Evolutionary conservation across 495 filamentous ascomycete species (phyloP), one percentile per base, ranked within the genome.

Genomic region (Xylaria palmicola): DNA sequence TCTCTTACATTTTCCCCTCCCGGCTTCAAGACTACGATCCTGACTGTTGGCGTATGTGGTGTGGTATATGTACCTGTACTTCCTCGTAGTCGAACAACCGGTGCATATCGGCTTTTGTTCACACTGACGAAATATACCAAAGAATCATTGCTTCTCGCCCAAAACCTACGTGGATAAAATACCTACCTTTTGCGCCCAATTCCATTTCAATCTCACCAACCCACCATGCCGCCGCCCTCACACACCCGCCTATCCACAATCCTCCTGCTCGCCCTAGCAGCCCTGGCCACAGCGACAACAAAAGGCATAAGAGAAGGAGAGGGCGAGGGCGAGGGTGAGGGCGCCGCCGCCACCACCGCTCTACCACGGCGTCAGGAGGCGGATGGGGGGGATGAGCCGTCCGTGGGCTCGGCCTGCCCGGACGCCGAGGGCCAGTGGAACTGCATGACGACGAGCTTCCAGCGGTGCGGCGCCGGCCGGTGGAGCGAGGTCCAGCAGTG

Each of bases 351-450:
- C 3, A 29, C n/a, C 8, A 8, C 47, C n/a, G 4, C 24, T 3
- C 29, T n/a, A 17, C 20, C 27, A 10, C 39, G 53, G 4, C 62
- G 58, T 7, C 52, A 61, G 6, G 54, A 57, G 30, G 65, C n/a
- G n/a, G n/a, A n/a, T n/a, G n/a, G n/a, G n/a, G n/a, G n/a, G n/a
- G n/a, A n/a, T n/a, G n/a, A n/a, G n/a, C n/a, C 63, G 60, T 61
- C 52, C 8, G 49, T 55, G 2, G 68, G 66, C 12, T 61, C 63
- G 7, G 47, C 62, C 7, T 72, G 71, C 59, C 49, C 62, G 7
- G 69, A 63, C 19, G 56, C 67, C 12, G 74, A 77, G 41, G 74
- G 73, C 27, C 70, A 73, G 44, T 77, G 73, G 73, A 74, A 74
- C 66, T 77, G 74, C 70, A 68, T 74, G 63, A 65, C 65, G 24